Evolutionary conservation across 2,329 filamentous ascomycete genomes (phyloP).

Genomic region (Xylariaceae sp.): DNA sequence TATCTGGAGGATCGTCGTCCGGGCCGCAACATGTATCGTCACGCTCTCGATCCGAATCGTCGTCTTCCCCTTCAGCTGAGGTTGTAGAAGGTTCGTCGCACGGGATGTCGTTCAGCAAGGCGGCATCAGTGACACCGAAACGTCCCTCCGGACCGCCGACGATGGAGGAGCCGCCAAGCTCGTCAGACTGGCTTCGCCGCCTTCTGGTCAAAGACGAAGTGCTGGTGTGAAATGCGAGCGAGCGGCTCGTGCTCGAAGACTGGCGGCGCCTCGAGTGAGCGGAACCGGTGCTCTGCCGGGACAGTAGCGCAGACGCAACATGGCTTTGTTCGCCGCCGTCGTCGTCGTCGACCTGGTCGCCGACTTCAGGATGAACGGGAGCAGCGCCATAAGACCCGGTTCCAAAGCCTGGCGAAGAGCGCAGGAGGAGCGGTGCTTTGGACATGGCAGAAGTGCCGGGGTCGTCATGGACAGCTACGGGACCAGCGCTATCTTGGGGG

Average conservation of each 20-base stretch:
- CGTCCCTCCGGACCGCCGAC: slow-evolving; percentile 51
- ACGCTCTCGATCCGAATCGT: slow-evolving; percentile 28
- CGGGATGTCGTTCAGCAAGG: slow-evolving; percentile 43
- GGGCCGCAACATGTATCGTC: slow-evolving; percentile 30
- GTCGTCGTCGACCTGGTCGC: slow-evolving; percentile 31
- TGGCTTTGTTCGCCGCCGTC: slow-evolving; percentile 26
- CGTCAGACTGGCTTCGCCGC: slow-evolving; percentile 39
- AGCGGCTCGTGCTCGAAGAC: slow-evolving; percentile 22
- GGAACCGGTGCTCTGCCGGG: slow-evolving; percentile 21
- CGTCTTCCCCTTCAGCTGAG: slow-evolving; percentile 22
- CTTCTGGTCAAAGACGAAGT: slow-evolving; percentile 26
- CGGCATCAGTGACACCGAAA: slow-evolving; percentile 47
- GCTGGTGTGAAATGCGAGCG: slow-evolving; percentile 21
- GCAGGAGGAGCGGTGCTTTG: slow-evolving; percentile 53
- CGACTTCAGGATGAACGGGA: slow-evolving; percentile 40
- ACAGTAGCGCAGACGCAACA: slow-evolving; percentile 18
- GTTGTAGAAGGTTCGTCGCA: slow-evolving; percentile 38
- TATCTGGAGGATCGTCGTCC: slow-evolving; percentile 56
- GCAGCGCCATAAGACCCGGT: slow-evolving; percentile 60
- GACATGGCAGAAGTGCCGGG: slow-evolving; percentile 33
- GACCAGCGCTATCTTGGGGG: slow-evolving; percentile 19
- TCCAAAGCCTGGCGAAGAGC: slow-evolving; percentile 56
- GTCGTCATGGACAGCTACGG: slow-evolving; percentile 17
- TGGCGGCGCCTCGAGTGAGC: slow-evolving; percentile 23
- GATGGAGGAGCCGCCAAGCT: slow-evolving; percentile 49